These are phyloP conservation scores for Pyrus pyrifolia DNA, from an alignment of 306 rosid species.

Conservation along the genomic window DNA sequence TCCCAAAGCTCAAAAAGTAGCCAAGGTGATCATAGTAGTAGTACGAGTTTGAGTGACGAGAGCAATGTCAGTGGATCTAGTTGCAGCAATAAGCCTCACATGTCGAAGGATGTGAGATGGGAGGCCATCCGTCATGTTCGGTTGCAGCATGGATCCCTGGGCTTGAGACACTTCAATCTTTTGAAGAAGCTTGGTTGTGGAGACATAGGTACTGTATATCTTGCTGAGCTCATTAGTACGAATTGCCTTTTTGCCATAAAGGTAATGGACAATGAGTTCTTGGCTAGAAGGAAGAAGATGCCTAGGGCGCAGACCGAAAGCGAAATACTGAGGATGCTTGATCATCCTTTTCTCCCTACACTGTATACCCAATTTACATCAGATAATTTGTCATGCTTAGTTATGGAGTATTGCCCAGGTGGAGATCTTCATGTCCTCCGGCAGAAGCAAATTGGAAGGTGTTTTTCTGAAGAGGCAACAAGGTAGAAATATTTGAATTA, in stretches of 20 bases:
- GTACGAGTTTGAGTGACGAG: constrained; percentile 93
- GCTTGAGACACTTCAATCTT: constrained; percentile 80
- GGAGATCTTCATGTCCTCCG: constrained; percentile 98
- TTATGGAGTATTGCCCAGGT: constrained; percentile 98
- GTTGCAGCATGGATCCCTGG: constrained; percentile 62
- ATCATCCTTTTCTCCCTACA: constrained; percentile 98
- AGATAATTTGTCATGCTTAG: constrained; percentile 88
- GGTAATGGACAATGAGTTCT: constrained; percentile 95
- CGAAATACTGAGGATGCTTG: constrained; percentile 89
- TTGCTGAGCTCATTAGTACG: constrained; percentile 74
- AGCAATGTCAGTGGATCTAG: constrained; percentile 78
- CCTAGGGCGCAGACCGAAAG: constrained; percentile 96
- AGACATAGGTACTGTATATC: constrained; percentile 96
- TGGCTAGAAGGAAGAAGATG: constrained; percentile 90
- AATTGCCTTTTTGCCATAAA: constrained; percentile 86
- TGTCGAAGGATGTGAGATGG: constrained; percentile 97
- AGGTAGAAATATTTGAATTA: constrained; percentile 39
- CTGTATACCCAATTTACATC: constrained; percentile 80
- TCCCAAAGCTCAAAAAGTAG: constrained; percentile 96
- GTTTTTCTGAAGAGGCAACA: constrained; percentile 75
- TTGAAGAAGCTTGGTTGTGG: constrained; percentile 97
- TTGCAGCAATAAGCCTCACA: constrained; percentile 92
- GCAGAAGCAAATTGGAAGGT: constrained; percentile 75
- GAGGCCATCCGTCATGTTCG: constrained; percentile 65
- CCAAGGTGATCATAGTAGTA: constrained; percentile 86